Evolutionary conservation across 78 protist species (phyloP), one percentile per base, ranked within the genome.

Genomic region (Dictyostelium brefeldianum): DNA sequence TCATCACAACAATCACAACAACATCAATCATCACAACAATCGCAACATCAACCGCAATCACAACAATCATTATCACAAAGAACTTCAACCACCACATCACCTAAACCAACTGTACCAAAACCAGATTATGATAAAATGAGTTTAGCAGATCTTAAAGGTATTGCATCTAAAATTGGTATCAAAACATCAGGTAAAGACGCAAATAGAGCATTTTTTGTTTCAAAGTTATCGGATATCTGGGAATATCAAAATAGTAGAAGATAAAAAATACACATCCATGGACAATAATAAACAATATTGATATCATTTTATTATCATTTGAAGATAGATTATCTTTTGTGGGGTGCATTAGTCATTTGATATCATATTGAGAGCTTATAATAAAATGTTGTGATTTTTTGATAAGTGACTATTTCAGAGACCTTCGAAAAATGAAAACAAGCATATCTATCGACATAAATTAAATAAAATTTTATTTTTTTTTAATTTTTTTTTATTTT

Each of bases 81-180:
- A 62, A 25, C 18, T 10, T 36, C 43, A 65, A 14, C 46, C 27
- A 67, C 12, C 5, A 12, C 56, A 51, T 14, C 56, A 51, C 56
- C 56, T 51, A 8, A 51, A 51, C 10, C 15, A 36, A 14, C 43
- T 22, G 46, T 5, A 18, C 15, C 67, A 0, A 83, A 83, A 75
- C 92, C 92, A 25, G 92, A 85, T 43, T 85, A 85, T 54, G 83
- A 85, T n/a, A 75, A 59, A 11, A 85, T 85, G 92, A 47, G 48
- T 43, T 18, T 75, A 6, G 83, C 83, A 3, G 92, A 85, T 48
- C 31, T 85, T 15, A 85, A 75, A 57, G 74, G 62, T 56, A 11
- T 62, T 2, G 92, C 71, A 1, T 53, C 83, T 3, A 27, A 27
- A 12, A 36, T 53, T 59, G 92, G 92, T 25, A 29, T 85, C 7